Percentiles rank a stretch among this genome's conserved stretches.
Conservation (phyloP, 495 filamentous ascomycete species). For the Tetracladium setigerum region DNA sequence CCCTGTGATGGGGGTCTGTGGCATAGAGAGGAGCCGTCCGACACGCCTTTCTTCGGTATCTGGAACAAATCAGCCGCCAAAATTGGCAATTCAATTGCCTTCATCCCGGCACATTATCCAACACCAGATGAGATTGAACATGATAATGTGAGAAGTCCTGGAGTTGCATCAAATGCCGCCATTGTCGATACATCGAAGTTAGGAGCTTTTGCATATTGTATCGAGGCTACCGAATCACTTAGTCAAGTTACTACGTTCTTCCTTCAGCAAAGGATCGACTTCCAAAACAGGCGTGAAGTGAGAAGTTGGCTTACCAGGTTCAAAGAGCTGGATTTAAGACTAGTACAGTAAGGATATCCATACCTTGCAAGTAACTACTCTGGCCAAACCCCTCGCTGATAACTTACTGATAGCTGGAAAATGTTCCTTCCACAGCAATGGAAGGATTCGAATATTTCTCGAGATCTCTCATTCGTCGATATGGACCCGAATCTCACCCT, state of each 20-base stretch:
- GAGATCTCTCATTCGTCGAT: slow-evolving; percentile 20
- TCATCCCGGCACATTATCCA: slow-evolving; percentile 15
- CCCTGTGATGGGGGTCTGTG: slow-evolving; percentile 32
- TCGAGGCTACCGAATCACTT: slow-evolving; percentile 35
- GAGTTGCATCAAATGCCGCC: slow-evolving; percentile 7
- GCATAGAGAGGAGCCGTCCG: slow-evolving; percentile 23
- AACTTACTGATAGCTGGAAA: slow-evolving; percentile 25
- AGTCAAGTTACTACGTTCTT: slow-evolving; percentile 32
- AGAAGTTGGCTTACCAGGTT: slow-evolving; percentile 35
- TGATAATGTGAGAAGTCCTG: slow-evolving; percentile 2
- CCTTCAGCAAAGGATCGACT: slow-evolving; percentile 31
- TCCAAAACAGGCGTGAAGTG: slow-evolving; percentile 25
- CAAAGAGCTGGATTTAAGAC: slow-evolving; percentile 36
- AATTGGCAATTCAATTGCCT: slow-evolving; percentile 29
- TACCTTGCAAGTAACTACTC: neutral
- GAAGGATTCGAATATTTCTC: slow-evolving; percentile 31
- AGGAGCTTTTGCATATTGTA: slow-evolving; percentile 35
- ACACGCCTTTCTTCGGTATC: slow-evolving; percentile 35
- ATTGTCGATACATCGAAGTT: slow-evolving; percentile 28
- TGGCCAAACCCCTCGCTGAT: neutral
- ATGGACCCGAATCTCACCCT: slow-evolving; percentile 40
- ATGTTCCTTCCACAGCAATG: slow-evolving; percentile 33
- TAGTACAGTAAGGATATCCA: slow-evolving; percentile 26
- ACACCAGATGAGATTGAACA: slow-evolving; percentile 3
- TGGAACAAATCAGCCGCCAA: slow-evolving; percentile 29